These are phyloP conservation scores for Fraxinus greggii DNA, from an alignment of 305 asterid genomes.

Conservation along the genomic window DNA sequence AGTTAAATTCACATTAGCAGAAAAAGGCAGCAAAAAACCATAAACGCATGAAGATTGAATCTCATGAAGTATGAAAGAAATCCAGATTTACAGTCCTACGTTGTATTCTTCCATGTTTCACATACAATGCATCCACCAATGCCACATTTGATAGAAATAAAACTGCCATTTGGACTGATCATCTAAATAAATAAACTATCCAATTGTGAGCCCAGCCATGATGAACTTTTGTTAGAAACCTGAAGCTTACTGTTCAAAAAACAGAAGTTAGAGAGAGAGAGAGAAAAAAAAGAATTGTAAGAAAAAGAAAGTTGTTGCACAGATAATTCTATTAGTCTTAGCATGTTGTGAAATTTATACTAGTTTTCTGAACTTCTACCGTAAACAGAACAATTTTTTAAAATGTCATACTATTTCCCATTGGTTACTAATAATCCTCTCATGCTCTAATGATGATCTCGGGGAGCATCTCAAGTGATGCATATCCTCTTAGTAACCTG, in stretches of 20 bases:
- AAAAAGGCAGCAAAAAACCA: conserved; percentile 1
- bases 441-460: background rate
- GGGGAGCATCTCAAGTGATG: background rate
- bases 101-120: background rate
- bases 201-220: background rate
- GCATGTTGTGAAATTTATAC: background rate
- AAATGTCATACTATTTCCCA: background rate
- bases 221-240: background rate
- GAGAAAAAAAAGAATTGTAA: no score
- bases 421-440: background rate
- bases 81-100: background rate
- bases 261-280: no score
- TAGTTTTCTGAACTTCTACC: background rate
- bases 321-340: no score
- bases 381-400: background rate
- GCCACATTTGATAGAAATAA: background rate
- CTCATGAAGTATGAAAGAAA: background rate
- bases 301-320: no score
- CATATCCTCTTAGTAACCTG: conserved; percentile 2
- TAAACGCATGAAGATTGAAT: background rate
- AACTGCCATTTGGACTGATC: conserved; percentile 4
- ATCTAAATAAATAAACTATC: background rate
- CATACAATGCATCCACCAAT: background rate
- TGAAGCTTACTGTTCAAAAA: background rate
- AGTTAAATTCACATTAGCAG: background rate